A percentile compares a stretch with the other conserved stretches of the same genome.
phyloP scores from a whole-genome alignment of 2,329 filamentous ascomycete genomes.

The Mycosphaerelloides madeirae region DNA sequence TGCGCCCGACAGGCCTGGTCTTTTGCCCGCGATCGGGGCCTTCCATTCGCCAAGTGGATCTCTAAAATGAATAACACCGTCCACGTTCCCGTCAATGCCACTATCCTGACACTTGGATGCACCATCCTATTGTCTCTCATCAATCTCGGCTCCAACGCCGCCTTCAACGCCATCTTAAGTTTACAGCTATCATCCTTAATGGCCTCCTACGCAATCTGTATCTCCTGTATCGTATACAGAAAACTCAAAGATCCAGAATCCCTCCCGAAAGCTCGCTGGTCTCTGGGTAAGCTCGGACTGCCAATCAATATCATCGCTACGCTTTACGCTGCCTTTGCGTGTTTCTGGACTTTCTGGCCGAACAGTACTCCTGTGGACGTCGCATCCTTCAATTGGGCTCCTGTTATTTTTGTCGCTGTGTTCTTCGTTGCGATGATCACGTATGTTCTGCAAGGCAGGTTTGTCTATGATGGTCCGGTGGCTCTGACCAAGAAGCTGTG shows the following conservation, averaged over 20 bases:
- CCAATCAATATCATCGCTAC: conserved; percentile 14
- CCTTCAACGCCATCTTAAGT: conserved; percentile 20
- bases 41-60: conserved; percentile 16
- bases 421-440: conserved; percentile 18
- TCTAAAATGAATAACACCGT: conserved; percentile 16
- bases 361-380: conserved; percentile 12
- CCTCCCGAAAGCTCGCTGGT: conserved; percentile 22
- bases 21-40: conserved; percentile 15
- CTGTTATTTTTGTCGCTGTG: conserved; percentile 14
- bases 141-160: conserved; percentile 18
- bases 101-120: conserved; percentile 12
- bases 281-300: conserved; percentile 15
- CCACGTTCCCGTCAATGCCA: conserved; percentile 18
- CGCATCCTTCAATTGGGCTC: conserved; percentile 19
- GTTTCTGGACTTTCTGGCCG: conserved; percentile 22
- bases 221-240: conserved; percentile 18
- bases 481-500: conserved; percentile 16
- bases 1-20: conserved; percentile 20
- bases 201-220: conserved; percentile 21
- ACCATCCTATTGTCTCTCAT: conserved; percentile 17
- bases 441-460: conserved; percentile 16
- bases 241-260: conserved; percentile 17
- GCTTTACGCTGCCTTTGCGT: conserved; percentile 14
- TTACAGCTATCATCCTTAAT: conserved; percentile 17
- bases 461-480: conserved; percentile 18